A percentile compares a stretch with the other conserved stretches of the same genome.
Evolutionary conservation across 345 rosid species (phyloP).

Genomic region (Lumnitzera littorea): DNA sequence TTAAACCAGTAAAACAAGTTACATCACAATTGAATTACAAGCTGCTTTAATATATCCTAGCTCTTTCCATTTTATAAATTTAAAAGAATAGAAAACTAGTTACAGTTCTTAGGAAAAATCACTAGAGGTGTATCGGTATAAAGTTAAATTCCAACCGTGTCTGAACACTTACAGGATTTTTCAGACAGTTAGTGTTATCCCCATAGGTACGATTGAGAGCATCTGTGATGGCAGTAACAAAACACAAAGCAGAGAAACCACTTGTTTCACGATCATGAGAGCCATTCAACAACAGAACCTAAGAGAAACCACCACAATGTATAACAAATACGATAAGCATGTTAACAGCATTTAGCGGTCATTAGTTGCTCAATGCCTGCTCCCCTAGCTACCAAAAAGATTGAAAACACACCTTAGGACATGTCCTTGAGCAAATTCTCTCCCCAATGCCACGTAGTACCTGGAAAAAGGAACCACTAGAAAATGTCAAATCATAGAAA

Average conservation of each 20-base stretch:
- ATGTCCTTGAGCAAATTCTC: slow-evolving; percentile 64
- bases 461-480: slow-evolving; percentile 19
- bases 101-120: too few species aligned
- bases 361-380: too few species aligned
- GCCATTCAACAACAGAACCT: slow-evolving; percentile 82
- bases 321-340: too few species aligned
- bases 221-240: slow-evolving; percentile 69
- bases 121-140: background rate
- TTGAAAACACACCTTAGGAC: slow-evolving; percentile 58
- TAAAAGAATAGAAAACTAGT: too few species aligned
- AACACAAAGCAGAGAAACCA: slow-evolving; percentile 72
- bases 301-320: background rate
- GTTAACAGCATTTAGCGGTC: too few species aligned
- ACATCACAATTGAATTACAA: too few species aligned
- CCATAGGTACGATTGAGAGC: slow-evolving; percentile 76
- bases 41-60: too few species aligned
- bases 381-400: background rate
- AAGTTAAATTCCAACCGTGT: background rate
- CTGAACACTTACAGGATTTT: slow-evolving; percentile 47
- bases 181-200: slow-evolving; percentile 50
- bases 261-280: slow-evolving; percentile 76
- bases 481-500: background rate
- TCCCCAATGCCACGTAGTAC: slow-evolving; percentile 90
- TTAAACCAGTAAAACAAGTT: too few species aligned
- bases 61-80: too few species aligned